A percentile compares a stretch with the other conserved stretches of the same genome.
phyloP scores from a whole-genome alignment of 352 stramenopile species.

The Phytophthora quininea region DNA sequence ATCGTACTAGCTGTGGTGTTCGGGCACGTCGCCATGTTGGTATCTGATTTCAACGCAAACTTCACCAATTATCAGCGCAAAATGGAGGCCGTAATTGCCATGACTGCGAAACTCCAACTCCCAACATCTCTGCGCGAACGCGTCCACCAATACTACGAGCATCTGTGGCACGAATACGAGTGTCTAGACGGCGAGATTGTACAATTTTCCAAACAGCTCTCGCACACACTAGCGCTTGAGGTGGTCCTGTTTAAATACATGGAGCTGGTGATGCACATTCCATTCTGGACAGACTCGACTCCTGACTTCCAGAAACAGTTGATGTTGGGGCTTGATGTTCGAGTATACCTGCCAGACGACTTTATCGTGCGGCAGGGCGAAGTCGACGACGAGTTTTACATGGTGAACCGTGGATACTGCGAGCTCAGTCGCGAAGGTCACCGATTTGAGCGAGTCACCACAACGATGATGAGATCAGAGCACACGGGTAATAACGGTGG shows the following conservation, averaged over 20 bases:
- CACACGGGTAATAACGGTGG: slow-evolving; percentile 14
- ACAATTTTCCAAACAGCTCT: slow-evolving; percentile 54
- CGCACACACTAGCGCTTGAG: slow-evolving; percentile 59
- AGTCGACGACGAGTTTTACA: slow-evolving; percentile 69
- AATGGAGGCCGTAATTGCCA: slow-evolving; percentile 64
- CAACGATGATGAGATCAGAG: slow-evolving; percentile 6
- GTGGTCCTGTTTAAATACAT: slow-evolving; percentile 70
- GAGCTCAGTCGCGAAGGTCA: slow-evolving; percentile 37
- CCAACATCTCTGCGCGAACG: slow-evolving; percentile 53
- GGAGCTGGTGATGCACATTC: slow-evolving; percentile 63
- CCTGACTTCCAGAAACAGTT: slow-evolving; percentile 77
- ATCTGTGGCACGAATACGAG: slow-evolving; percentile 72
- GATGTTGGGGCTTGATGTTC: slow-evolving; percentile 54
- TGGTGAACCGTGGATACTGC: slow-evolving; percentile 69
- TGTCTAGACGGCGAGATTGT: slow-evolving; percentile 63
- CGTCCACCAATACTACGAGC: slow-evolving; percentile 73
- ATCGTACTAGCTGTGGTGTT: slow-evolving; percentile 69
- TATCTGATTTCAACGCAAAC: slow-evolving; percentile 66
- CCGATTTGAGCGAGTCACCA: slow-evolving; percentile 38
- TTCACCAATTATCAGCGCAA: slow-evolving; percentile 65
- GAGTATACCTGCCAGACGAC: slow-evolving; percentile 77
- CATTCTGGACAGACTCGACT: slow-evolving; percentile 58
- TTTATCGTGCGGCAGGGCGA: slow-evolving; percentile 71
- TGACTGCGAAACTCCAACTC: slow-evolving; percentile 62
- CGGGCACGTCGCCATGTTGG: slow-evolving; percentile 61